phyloP scores from a whole-genome alignment of 805 yeast species.

The Candida montana region DNA sequence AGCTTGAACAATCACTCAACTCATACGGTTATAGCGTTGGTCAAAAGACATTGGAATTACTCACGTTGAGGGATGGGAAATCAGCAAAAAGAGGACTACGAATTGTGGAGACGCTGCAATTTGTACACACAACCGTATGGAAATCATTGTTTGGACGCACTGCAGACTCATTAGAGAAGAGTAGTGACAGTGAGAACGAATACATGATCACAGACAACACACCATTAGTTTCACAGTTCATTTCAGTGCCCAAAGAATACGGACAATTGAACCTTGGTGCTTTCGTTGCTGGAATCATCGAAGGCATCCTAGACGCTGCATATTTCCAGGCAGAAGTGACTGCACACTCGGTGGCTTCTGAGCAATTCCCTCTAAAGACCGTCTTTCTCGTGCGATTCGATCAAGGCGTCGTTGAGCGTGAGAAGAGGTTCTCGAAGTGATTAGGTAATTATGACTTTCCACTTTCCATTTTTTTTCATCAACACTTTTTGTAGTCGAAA shows the following conservation, averaged over 20 bases:
- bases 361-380: conserved; percentile 56
- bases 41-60: conserved; percentile 60
- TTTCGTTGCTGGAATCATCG: conserved; percentile 78
- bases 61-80: conserved; percentile 62
- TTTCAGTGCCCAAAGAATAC: conserved; percentile 75
- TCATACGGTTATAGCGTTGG: conserved; percentile 78
- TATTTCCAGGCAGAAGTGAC: conserved; percentile 71
- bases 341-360: conserved; percentile 73
- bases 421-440: conserved; percentile 34
- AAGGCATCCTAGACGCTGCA: conserved; percentile 71
- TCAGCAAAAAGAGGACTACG: conserved; percentile 61
- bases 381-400: conserved; percentile 74
- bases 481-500: no score
- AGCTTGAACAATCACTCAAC: conserved; percentile 57
- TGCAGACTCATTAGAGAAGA: conserved; percentile 71
- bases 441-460: no score
- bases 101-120: conserved; percentile 64
- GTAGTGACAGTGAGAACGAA: conserved; percentile 59
- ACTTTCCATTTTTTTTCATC: no score
- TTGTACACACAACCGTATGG: conserved; percentile 73
- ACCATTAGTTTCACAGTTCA: conserved; percentile 67
- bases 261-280: conserved; percentile 77
- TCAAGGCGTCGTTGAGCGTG: conserved; percentile 49
- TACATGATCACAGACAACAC: conserved; percentile 60
- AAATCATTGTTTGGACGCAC: conserved; percentile 61